Percentiles rank a stretch among this genome's conserved stretches.
Conservation (phyloP, 2,329 filamentous ascomycete species). For the Trichophyton rubrum region DNA sequence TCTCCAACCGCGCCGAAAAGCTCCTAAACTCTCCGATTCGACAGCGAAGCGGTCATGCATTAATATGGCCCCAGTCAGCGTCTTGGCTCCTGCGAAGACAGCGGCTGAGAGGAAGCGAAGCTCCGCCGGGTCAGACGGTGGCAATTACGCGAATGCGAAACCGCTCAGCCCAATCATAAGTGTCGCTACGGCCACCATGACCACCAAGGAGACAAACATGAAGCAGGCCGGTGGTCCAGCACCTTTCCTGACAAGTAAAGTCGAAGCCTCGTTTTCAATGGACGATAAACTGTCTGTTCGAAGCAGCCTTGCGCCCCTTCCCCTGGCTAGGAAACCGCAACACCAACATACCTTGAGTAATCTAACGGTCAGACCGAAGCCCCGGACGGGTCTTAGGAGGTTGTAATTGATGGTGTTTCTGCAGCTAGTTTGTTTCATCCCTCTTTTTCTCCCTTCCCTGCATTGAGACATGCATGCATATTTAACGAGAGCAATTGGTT, state of each 20-base stretch:
- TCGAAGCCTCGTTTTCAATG: not conserved
- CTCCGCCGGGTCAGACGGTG: not conserved
- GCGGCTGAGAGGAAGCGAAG: not conserved
- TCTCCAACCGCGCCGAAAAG: slow-evolving; percentile 4
- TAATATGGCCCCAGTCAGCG: not conserved
- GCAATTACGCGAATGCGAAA: not conserved
- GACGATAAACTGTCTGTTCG: not conserved
- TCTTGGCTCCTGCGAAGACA: not conserved
- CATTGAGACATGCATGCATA: not conserved
- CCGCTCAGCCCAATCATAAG: not conserved
- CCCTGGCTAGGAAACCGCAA: not conserved
- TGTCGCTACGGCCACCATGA: not conserved
- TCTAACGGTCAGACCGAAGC: slow-evolving; percentile 2
- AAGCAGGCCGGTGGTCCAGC: not conserved
- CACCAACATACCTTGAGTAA: not conserved
- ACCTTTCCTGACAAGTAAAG: not conserved
- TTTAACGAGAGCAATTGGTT: not conserved
- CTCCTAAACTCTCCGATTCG: slow-evolving; percentile 8
- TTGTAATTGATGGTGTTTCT: not conserved
- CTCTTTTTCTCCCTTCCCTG: not conserved
- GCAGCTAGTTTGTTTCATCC: not conserved
- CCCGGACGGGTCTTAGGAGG: slow-evolving; percentile 8
- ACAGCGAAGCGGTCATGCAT: not conserved
- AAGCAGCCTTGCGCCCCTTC: not conserved
- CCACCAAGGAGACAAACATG: not conserved